Conservation (phyloP, 2,329 filamentous ascomycete species). For the Colletotrichum karsti region DNA sequence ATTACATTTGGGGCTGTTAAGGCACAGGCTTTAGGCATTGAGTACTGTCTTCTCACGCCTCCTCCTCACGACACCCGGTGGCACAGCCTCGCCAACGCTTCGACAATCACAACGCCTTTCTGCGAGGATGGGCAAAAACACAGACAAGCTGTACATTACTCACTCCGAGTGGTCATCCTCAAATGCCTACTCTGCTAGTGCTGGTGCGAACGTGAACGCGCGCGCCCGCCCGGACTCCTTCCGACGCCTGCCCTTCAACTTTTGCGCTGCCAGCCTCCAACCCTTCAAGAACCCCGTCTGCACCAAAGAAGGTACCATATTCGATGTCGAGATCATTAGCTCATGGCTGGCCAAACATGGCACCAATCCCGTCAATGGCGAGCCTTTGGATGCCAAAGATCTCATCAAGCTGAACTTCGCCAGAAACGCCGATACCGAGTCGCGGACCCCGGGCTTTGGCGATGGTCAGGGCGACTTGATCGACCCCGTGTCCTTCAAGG, state of each 20-base stretch:
- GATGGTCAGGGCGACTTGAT: constrained; percentile 81
- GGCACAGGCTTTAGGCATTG: no score
- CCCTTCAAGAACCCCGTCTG: constrained; percentile 96
- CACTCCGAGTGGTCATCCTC: constrained; percentile 97
- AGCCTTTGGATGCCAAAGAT: constrained; percentile 80
- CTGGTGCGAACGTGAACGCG: constrained; percentile 69
- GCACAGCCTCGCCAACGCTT: neutral
- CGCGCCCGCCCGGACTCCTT: constrained; percentile 72
- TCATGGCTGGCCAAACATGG: constrained; percentile 94
- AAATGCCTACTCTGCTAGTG: constrained; percentile 86
- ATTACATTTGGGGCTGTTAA: no score
- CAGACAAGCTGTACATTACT: constrained; percentile 74
- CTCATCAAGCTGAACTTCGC: constrained; percentile 91
- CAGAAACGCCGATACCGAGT: constrained; percentile 80
- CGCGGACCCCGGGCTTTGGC: constrained; percentile 52
- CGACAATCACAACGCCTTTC: neutral
- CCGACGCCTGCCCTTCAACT: constrained; percentile 94
- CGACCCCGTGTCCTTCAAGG: constrained; percentile 96
- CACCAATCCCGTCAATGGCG: constrained; percentile 89
- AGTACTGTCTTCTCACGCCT: no score
- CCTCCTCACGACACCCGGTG: no score
- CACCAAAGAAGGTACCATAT: constrained; percentile 86
- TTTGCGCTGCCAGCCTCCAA: constrained; percentile 94
- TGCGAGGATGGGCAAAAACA: constrained; percentile 54
- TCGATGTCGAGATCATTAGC: constrained; percentile 93